These are phyloP conservation scores for Dactylonectria macrodidyma DNA, from an alignment of 2,329 filamentous ascomycete genomes.

Conservation along the genomic window DNA sequence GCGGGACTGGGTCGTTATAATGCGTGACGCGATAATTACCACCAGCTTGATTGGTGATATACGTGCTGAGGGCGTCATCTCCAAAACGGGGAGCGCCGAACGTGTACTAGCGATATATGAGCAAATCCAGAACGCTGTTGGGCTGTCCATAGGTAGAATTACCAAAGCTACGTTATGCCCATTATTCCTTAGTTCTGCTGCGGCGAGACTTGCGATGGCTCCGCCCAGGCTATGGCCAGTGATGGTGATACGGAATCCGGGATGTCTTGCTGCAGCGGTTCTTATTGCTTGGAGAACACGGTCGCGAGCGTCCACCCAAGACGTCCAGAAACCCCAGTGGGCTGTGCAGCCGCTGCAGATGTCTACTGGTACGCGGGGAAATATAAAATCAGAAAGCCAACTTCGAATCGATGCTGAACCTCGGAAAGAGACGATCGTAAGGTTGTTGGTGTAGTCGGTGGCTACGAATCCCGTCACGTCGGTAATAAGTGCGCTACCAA, in stretches of 20 bases:
- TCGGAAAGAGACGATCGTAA: no score
- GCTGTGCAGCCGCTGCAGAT: conserved; percentile 60
- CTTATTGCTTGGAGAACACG: conserved; percentile 60
- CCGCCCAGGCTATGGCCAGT: conserved; percentile 80
- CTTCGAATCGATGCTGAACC: no score
- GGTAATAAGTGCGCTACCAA: no score
- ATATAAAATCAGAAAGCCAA: no score
- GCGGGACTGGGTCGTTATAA: conserved; percentile 75
- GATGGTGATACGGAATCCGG: conserved; percentile 68
- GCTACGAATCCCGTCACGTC: no score
- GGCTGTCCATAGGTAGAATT: no score
- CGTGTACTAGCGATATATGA: conserved; percentile 63
- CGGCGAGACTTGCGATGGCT: conserved; percentile 73
- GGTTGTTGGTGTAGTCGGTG: no score
- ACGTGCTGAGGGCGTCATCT: conserved; percentile 67
- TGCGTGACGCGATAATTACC: conserved; percentile 77
- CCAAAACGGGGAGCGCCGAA: conserved; percentile 79
- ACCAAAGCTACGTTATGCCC: conserved; percentile 52
- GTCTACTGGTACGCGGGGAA: no score
- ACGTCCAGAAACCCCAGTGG: conserved; percentile 70
- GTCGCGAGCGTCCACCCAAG: conserved; percentile 69
- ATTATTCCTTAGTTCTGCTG: conserved; percentile 65
- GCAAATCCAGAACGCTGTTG: no score
- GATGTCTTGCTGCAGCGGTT: conserved; percentile 60
- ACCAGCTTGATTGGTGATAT: conserved; percentile 67